These are phyloP conservation scores for Polychytrium aggregatum DNA, from an alignment of 192 early-diverging fungal genomes.

Conservation along the genomic window DNA sequence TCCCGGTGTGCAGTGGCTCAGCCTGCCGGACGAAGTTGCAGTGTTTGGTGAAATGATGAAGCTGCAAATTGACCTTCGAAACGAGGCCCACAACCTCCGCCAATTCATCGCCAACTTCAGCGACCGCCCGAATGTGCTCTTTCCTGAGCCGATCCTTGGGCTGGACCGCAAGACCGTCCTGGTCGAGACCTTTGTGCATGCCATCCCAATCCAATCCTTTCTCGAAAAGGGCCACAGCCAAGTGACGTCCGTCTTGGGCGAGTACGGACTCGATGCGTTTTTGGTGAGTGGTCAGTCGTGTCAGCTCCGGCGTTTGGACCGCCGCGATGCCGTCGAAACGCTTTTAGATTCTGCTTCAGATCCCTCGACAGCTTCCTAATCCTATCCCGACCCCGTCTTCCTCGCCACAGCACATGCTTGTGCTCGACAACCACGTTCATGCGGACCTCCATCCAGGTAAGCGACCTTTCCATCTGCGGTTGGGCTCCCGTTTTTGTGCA, in stretches of 20 bases:
- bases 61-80: slow-evolving; percentile 72
- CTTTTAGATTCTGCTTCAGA: too few species aligned
- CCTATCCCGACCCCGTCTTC: too few species aligned
- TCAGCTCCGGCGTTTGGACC: too few species aligned
- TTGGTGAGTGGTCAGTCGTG: slow-evolving; percentile 46
- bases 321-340: too few species aligned
- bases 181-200: slow-evolving; percentile 75
- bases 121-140: slow-evolving; percentile 23
- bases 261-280: slow-evolving; percentile 70
- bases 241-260: slow-evolving; percentile 67
- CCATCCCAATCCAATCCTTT: slow-evolving; percentile 64
- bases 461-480: too few species aligned
- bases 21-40: slow-evolving; percentile 75
- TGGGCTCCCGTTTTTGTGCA: too few species aligned
- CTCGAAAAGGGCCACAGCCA: slow-evolving; percentile 49
- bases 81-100: slow-evolving; percentile 66
- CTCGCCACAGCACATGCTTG: too few species aligned
- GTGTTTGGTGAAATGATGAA: slow-evolving; percentile 90
- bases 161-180: slow-evolving; percentile 52
- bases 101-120: slow-evolving; percentile 29
- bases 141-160: slow-evolving; percentile 54
- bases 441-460: too few species aligned
- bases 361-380: too few species aligned
- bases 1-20: slow-evolving; percentile 76
- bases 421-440: too few species aligned